Base-by-base conservation (phyloP, 2,329 filamentous ascomycete species). In the Botryotinia convoluta region DNA sequence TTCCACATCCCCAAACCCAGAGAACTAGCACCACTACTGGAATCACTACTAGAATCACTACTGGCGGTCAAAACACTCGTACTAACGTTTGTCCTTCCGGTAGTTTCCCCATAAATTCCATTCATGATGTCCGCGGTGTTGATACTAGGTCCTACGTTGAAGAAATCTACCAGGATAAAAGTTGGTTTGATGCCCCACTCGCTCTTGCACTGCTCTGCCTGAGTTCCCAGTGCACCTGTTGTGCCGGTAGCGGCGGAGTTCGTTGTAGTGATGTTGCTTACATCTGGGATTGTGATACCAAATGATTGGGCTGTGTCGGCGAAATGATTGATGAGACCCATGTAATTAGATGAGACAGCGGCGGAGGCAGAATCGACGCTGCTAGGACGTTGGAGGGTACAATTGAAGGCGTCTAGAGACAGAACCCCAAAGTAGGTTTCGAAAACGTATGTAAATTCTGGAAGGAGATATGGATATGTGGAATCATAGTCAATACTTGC, bases 271-370 rank as follows among this genome's bases (percentile, higher is more conserved):
- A 92, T 87, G 77, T 87, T 84, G 75, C 83, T 85, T n/a, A 87
- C 84, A 76, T 92, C 87, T 3, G 92, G 91, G 59, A 89, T 84
- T 76, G 88, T 83, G 78, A 93, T 87, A 74, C 84, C 85, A 6
- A 86, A 81, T n/a, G 84, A 80, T 35, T 89, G 80, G 8, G 80
- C 82, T 73, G 86, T 83, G 84, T 95, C 90, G 71, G 92, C 86
- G 84, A 96, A 95, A 83, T 96, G 93, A 85, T 96, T 96, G 84
- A 93, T 86, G 16, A 96, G 84, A 39, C 92, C 89, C 81, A 96
- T 86, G 77, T 89, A 86, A 77, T 88, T 87, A 1, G 85, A 85
- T 0, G 84, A 79, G 39, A 92, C 79, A 2, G 91, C 92, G 1
- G 84, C 78, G 26, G 86, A 79, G 67, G 86, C 86, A 5, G 84